Base-by-base conservation (phyloP, 345 rosid genomes). In the Triadica sebifera region DNA sequence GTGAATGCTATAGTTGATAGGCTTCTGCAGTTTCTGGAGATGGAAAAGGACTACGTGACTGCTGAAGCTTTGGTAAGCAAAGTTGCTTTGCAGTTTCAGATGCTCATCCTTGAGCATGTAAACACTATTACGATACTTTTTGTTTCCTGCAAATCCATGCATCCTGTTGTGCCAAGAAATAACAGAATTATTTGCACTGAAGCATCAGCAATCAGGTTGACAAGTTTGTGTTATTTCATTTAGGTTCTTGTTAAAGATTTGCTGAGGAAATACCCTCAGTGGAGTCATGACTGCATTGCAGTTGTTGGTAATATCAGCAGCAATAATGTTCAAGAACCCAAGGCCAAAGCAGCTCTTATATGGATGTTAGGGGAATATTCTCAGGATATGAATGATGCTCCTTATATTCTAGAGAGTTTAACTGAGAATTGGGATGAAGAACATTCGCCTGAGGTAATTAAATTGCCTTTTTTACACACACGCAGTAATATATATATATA, bases 361-460 rank as follows among this genome's bases (percentile, higher is more conserved):
- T 95, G 98, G 99, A 95, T 95, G 98, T 78, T 95, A 84, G 99
- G 99, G 69, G 99, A 93, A 83, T 95, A 95, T 88, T 89, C 99
- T 63, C 97, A 88, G 82, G 99, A 95, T 77, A 95, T 95, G 99
- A 88, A 78, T 47, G 98, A 95, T 86, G 94, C 99, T 79, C 98
- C 98, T 74, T 95, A 95, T 75, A 77, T 93, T 70, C 84, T 95
- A 80, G 96, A 91, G 87, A 88, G 93, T 77, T 83, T 93, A 80
- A 82, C 85, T 55, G 98, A 91, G 75, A 91, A 85, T 82, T 95
- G 99, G 99, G 95, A 94, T 67, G 98, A 93, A 19, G 99, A 95
- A 81, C 90, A 88, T 83, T 91, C 99, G n/a, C 88, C 97, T 70
- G 98, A 90, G 94, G 98, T 92, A 83, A 71, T 69, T 65, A 52